A percentile compares a stretch with the other conserved stretches of the same genome.
These are phyloP conservation scores for Delonix regia DNA, from an alignment of 306 rosid genomes.

Conservation along the genomic window DNA sequence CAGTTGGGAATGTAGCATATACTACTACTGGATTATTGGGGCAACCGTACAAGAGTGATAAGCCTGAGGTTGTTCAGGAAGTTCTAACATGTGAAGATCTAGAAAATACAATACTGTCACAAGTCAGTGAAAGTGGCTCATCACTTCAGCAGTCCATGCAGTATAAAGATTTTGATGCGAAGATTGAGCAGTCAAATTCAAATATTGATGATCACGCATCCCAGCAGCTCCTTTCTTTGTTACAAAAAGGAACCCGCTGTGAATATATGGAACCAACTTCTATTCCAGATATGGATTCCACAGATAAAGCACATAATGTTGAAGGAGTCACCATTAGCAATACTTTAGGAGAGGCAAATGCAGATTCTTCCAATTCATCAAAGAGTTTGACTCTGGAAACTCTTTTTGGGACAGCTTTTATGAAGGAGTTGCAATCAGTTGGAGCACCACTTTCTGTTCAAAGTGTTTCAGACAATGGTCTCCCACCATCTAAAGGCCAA, in stretches of 20 bases:
- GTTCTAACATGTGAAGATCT: conserved; percentile 96
- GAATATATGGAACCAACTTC: conserved; percentile 46
- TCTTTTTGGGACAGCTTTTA: conserved; percentile 95
- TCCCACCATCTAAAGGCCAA: conserved; percentile 44
- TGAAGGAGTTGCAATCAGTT: conserved; percentile 94
- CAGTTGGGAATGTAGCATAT: conserved; percentile 41
- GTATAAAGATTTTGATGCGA: conserved; percentile 52
- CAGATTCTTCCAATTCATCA: conserved; percentile 55
- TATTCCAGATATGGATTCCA: conserved; percentile 37
- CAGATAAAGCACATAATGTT: conserved; percentile 41
- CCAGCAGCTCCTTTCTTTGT: conserved; percentile 78
- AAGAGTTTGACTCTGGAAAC: conserved; percentile 81
- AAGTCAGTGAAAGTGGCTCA: conserved; percentile 55
- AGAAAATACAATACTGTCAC: conserved; percentile 88
- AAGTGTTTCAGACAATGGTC: conserved; percentile 62
- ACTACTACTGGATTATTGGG: conserved; percentile 41
- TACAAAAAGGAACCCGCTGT: conserved; percentile 69
- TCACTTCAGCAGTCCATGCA: conserved; percentile 45
- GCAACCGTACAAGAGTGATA: conserved; percentile 51
- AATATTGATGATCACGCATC: conserved; percentile 75
- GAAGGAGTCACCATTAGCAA: conserved; percentile 49
- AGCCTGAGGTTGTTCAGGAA: conserved; percentile 56
- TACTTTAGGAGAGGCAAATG: conserved; percentile 55
- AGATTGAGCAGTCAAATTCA: conserved; percentile 52
- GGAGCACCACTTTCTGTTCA: conserved; percentile 97